Evolutionary conservation across 2,329 filamentous ascomycete species (phyloP), one percentile per base, ranked within the genome.

Genomic region (Raffaelea arxii): DNA sequence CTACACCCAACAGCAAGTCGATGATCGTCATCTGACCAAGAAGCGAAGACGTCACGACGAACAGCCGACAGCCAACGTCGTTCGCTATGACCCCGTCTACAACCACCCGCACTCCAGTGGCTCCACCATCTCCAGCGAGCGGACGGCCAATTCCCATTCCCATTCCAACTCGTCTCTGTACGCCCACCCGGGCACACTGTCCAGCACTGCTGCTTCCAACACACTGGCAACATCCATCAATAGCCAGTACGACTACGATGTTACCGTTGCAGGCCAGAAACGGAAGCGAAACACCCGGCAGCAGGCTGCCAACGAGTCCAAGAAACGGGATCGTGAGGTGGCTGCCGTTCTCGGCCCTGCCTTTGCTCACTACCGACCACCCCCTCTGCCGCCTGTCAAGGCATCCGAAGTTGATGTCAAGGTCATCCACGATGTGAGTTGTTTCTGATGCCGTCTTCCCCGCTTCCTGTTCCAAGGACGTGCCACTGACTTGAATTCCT

Each of bases 351-450:
- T 80, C 35, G 77, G 78, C 22, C 83, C 90, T 61, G 79, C 83
- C 19, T 86, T 82, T 59, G 73, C 80, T 53, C 84, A 78, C 53
- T 97, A 97, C 61, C 77, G 88, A 43, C 90, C 92, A 38, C 92
- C 91, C 6, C 82, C 87, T 1, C 84, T 87, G 53, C 91, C 91
- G 4, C 83, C 87, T 4, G 88, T 92, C 69, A 97, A 98, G 70
- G 86, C 90, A 19, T 80, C 83, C 56, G 86, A 91, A 50, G 84
- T 91, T 7, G 66, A 71, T 42, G 80, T 84, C 39, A 73, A 77
- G 49, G 68, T 78, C 39, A 71, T 84, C 37, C 65, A 68, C 51
- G 81, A 85, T 63, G 81, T 84, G 65, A 72, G 77, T 71, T 37
- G 21, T 25, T 16, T 25, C 3, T 41, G 27, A 25, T 32, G 21